Evolutionary conservation across 345 rosid genomes (phyloP).

Genomic region (Moricandia arvensis): DNA sequence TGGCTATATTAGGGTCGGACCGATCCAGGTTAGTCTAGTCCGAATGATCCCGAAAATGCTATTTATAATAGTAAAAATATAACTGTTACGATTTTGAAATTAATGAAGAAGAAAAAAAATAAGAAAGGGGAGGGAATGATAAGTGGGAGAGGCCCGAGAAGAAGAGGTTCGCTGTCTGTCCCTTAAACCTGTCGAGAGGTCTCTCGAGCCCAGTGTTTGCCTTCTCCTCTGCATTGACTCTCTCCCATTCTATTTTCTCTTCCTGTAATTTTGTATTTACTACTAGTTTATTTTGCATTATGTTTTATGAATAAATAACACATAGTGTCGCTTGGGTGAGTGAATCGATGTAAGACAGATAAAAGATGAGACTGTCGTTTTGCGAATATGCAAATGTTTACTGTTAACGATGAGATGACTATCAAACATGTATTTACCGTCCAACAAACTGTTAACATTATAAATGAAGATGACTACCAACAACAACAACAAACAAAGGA

Average conservation of each 20-base stretch:
- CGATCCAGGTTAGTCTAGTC: slow-evolving; percentile 20
- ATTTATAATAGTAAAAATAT: not conserved
- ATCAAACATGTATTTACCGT: too few relatives aligned
- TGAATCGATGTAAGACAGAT: slow-evolving; percentile 15
- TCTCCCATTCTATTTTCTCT: not conserved
- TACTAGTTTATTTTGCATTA: not conserved
- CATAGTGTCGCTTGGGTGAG: not conserved
- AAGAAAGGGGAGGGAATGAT: slow-evolving; percentile 21
- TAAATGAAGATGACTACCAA: not conserved
- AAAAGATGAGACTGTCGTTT: slow-evolving; percentile 10
- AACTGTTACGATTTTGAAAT: not conserved
- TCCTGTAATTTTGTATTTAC: not conserved
- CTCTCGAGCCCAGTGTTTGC: slow-evolving; percentile 41
- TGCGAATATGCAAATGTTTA: not conserved
- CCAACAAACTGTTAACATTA: too few relatives aligned
- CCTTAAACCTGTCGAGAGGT: slow-evolving; percentile 33
- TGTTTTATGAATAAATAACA: slow-evolving; percentile 2
- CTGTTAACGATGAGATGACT: not conserved
- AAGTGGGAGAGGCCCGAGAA: slow-evolving; percentile 37
- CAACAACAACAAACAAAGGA: not conserved
- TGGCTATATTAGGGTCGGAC: not conserved
- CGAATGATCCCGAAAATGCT: slow-evolving; percentile 16
- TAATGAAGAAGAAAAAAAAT: not conserved
- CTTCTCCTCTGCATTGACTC: slow-evolving; percentile 33
- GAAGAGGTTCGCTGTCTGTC: slow-evolving; percentile 37